These are phyloP conservation scores for Colletotrichum truncatum DNA, from an alignment of 2,329 filamentous ascomycete species.

Conservation along the genomic window DNA sequence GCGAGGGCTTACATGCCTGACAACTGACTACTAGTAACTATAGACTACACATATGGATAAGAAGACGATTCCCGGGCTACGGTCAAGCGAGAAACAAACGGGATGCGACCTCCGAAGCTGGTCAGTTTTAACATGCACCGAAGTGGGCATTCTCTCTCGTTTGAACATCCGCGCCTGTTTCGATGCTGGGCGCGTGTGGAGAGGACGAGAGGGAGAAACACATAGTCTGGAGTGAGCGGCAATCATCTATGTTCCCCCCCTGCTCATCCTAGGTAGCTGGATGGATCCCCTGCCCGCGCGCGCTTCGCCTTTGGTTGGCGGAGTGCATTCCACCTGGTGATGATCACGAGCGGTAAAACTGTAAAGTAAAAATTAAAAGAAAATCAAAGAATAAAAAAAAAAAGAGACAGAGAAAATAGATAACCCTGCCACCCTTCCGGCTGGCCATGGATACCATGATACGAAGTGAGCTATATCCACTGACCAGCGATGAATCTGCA, in stretches of 20 bases:
- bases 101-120: conserved; percentile 13
- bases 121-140: background rate
- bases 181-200: background rate
- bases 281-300: background rate
- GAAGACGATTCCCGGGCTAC: background rate
- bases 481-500: background rate
- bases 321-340: background rate
- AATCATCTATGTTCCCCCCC: too few relatives aligned
- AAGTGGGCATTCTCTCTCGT: conserved; percentile 5
- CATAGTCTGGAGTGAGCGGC: background rate
- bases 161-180: conserved; percentile 20
- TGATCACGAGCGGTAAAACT: conserved; percentile 9
- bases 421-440: too few relatives aligned
- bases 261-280: too few relatives aligned
- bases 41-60: background rate
- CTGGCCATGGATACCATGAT: background rate
- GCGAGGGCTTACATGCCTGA: background rate
- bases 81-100: conserved; percentile 13
- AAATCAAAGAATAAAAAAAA: too few relatives aligned
- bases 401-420: too few relatives aligned
- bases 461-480: background rate
- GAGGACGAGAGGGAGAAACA: too few relatives aligned
- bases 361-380: background rate
- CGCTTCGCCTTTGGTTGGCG: background rate
- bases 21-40: background rate